phyloP scores from a whole-genome alignment of 2,329 filamentous ascomycete genomes.

The Fusarium austroafricanum region DNA sequence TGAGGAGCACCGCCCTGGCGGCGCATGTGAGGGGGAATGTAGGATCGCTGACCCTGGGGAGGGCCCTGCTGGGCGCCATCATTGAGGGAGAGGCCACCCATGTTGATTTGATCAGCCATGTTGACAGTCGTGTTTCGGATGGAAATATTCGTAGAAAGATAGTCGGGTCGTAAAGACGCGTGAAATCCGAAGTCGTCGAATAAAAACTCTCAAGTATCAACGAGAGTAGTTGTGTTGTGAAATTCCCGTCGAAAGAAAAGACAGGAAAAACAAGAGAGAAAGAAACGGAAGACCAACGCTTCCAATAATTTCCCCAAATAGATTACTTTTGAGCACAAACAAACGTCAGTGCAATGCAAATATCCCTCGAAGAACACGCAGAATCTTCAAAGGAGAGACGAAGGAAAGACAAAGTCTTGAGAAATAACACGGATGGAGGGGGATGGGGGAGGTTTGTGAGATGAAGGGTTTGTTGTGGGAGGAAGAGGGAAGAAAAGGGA shows the following conservation, averaged over 20 bases:
- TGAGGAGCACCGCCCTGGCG: slow-evolving; percentile 49
- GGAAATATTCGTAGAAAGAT: slow-evolving; percentile 35
- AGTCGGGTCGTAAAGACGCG: slow-evolving; percentile 38
- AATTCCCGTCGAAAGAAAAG: slow-evolving; percentile 47
- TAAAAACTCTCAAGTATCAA: slow-evolving; percentile 45
- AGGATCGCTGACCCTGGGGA: slow-evolving; percentile 66
- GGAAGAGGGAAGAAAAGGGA: slow-evolving; percentile 50
- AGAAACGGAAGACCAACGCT: slow-evolving; percentile 51
- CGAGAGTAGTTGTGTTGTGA: slow-evolving; percentile 43
- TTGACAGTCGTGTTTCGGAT: slow-evolving; percentile 53
- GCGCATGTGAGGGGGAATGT: slow-evolving; percentile 89
- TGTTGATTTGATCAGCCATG: slow-evolving; percentile 89
- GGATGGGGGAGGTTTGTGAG: slow-evolving; percentile 48
- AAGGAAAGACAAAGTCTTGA: slow-evolving; percentile 55
- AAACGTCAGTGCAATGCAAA: slow-evolving; percentile 49
- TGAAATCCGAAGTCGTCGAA: slow-evolving; percentile 35
- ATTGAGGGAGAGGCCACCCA: slow-evolving; percentile 77
- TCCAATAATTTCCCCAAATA: slow-evolving; percentile 49
- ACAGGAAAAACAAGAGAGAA: slow-evolving; percentile 48
- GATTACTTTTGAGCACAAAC: slow-evolving; percentile 50
- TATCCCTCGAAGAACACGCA: slow-evolving; percentile 57
- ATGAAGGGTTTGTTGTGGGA: slow-evolving; percentile 51
- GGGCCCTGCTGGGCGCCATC: slow-evolving; percentile 49
- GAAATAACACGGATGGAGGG: slow-evolving; percentile 47
- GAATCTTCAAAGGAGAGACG: slow-evolving; percentile 62